Conservation (phyloP, 306 rosid species). For the Cucumis hystrix region DNA sequence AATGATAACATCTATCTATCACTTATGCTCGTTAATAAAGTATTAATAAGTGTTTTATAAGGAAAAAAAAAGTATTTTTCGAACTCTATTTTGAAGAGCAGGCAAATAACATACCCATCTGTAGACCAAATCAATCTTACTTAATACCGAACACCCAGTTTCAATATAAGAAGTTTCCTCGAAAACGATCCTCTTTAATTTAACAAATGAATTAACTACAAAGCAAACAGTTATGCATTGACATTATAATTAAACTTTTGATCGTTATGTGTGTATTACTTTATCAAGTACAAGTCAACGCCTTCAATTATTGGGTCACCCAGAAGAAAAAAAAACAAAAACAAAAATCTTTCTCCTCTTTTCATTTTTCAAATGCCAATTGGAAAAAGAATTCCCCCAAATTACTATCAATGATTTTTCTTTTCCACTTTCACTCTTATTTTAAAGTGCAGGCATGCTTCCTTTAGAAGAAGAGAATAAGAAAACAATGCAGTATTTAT, state of each 20-base stretch:
- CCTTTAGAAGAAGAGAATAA: no score
- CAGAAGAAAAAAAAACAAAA: neutral
- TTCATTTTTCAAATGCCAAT: neutral
- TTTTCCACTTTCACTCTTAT: no score
- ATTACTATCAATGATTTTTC: neutral
- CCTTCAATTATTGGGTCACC: neutral
- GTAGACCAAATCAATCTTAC: no score
- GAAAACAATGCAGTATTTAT: no score
- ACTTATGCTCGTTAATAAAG: no score
- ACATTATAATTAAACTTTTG: neutral
- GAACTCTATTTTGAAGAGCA: no score
- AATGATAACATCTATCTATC: no score
- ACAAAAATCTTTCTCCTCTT: neutral
- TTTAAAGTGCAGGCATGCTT: no score
- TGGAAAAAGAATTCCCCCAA: neutral
- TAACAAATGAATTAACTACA: neutral
- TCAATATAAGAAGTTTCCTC: neutral
- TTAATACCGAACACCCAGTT: neutral
- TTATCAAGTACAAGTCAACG: neutral
- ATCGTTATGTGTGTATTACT: neutral
- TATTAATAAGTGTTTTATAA: no score
- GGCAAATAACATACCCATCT: no score
- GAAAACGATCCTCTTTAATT: neutral
- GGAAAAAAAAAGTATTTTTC: no score
- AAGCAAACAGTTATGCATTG: neutral